A percentile compares a stretch with the other conserved stretches of the same genome.
phyloP scores from a whole-genome alignment of 306 rosid species.

The Trifolium subterraneum region DNA sequence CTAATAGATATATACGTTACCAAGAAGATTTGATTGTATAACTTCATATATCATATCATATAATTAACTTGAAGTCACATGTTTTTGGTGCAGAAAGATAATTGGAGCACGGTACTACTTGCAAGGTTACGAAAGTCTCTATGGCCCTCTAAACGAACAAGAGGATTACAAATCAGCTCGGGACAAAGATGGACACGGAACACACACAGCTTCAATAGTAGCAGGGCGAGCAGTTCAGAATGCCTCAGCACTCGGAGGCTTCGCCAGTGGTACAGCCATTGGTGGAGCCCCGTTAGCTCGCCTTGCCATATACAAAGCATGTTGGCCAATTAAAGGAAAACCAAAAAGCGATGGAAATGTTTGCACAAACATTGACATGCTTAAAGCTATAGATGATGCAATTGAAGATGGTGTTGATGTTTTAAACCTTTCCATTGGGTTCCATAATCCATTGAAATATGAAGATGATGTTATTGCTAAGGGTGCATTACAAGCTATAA shows the following conservation, averaged over 20 bases:
- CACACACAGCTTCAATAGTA: constrained; percentile 85
- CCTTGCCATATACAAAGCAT: constrained; percentile 90
- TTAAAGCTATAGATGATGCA: constrained; percentile 93
- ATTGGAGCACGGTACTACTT: constrained; percentile 87
- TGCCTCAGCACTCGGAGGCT: constrained; percentile 71
- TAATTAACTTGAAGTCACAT: not conserved
- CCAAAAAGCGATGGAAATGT: constrained; percentile 65
- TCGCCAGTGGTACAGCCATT: constrained; percentile 70
- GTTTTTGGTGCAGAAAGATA: constrained; percentile 57
- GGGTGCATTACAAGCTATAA: constrained; percentile 71
- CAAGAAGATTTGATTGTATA: not conserved
- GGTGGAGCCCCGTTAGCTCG: constrained; percentile 83
- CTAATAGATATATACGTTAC: not conserved
- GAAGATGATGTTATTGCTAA: constrained; percentile 63
- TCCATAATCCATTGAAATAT: constrained; percentile 46
- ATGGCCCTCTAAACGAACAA: constrained; percentile 59
- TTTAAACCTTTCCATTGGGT: constrained; percentile 76
- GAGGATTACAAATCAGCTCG: constrained; percentile 80
- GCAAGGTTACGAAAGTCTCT: constrained; percentile 56
- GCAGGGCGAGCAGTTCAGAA: constrained; percentile 63
- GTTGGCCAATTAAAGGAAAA: constrained; percentile 78
- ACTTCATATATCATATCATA: not conserved
- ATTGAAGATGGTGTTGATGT: constrained; percentile 82
- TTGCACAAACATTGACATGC: constrained; percentile 72
- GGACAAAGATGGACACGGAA: constrained; percentile 91